Evolutionary conservation across 805 yeast genomes (phyloP), one percentile per base, ranked within the genome.

Genomic region (Cyberlindnera misumaiensis): DNA sequence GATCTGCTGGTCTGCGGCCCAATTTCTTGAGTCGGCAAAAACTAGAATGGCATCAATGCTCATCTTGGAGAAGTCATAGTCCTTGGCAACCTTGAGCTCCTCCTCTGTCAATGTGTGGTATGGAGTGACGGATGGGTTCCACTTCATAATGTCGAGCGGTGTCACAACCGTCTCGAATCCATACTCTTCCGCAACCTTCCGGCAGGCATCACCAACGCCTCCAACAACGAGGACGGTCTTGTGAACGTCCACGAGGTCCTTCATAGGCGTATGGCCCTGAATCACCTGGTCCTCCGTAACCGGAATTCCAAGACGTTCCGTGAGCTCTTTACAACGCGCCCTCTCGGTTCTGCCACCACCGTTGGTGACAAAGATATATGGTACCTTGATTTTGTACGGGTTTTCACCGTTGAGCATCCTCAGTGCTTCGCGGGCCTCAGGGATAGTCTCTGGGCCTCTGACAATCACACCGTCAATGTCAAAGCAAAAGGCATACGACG

Each of bases 221-320:
- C 96, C 96, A 37, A 87, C 87, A 38, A 87, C 95, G 33, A 87
- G 65, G 5, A 87, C 94, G 40, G 82, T 83, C 41, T 81, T 65
- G 60, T 80, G 77, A 12, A 71, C 67, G 24, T 72, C 73, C 11
- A 80, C 83, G 54, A 86, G 68, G 53, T 84, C 94, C 50, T 76
- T 80, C 93, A 87, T 87, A 26, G 96, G 96, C 2, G 96, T 87
- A 61, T 87, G 95, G 44, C 95, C 95, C 62, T 87, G 96, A 51
- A 87, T 83, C 42, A 87, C 83, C 64, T 87, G 96, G 39, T 78
- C 86, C 32, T 77, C 77, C 11, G 80, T 73, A 42, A 87, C 75
- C 29, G 72, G 72, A 29, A 75, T 62, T 15, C 69, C 73, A 45
- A 87, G 68, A 47, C 86, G 65, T 40, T 70, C 67, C 31, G 80